Evolutionary conservation across 1,139 yeast species (phyloP).

Genomic region (Groenewaldozyma sp.): DNA sequence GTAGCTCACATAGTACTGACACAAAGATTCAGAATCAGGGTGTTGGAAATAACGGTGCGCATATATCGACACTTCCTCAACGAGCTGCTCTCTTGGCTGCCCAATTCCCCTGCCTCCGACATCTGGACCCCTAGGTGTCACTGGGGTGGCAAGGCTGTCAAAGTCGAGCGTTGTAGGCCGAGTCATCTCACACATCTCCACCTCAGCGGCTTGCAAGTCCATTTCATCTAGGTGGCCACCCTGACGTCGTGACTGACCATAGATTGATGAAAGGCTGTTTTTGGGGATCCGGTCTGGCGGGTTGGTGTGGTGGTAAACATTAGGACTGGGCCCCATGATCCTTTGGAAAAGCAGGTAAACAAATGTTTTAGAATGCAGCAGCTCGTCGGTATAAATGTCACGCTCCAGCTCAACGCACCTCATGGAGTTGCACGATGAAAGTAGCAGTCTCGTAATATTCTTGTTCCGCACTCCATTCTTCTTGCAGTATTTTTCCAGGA

Average conservation of each 20-base stretch:
- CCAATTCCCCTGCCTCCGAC: background rate
- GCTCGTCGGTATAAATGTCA: constrained; percentile 48
- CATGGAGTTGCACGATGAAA: constrained; percentile 60
- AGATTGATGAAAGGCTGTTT: constrained; percentile 9
- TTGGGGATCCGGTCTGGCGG: constrained; percentile 29
- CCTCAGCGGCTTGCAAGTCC: background rate
- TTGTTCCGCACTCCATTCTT: constrained; percentile 39
- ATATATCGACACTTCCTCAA: constrained; percentile 47
- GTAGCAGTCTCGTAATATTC: constrained; percentile 38
- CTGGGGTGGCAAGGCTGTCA: constrained; percentile 6
- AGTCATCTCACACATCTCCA: background rate
- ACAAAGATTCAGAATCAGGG: constrained; percentile 77
- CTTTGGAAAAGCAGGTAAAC: constrained; percentile 54
- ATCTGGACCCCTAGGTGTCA: constrained; percentile 5
- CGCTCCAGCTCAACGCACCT: constrained; percentile 61
- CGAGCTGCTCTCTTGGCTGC: background rate
- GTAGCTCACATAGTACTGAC: constrained; percentile 67
- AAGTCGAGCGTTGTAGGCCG: background rate
- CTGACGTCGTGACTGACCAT: constrained; percentile 6
- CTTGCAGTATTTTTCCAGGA: constrained; percentile 52
- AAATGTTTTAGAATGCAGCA: constrained; percentile 56
- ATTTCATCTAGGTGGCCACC: too few relatives aligned
- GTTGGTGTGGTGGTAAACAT: constrained; percentile 54
- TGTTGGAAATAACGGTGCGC: constrained; percentile 73
- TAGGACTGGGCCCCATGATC: constrained; percentile 59